Conservation (phyloP, 2,329 filamentous ascomycete genomes). For the Cephalotrichum gorgonifer region DNA sequence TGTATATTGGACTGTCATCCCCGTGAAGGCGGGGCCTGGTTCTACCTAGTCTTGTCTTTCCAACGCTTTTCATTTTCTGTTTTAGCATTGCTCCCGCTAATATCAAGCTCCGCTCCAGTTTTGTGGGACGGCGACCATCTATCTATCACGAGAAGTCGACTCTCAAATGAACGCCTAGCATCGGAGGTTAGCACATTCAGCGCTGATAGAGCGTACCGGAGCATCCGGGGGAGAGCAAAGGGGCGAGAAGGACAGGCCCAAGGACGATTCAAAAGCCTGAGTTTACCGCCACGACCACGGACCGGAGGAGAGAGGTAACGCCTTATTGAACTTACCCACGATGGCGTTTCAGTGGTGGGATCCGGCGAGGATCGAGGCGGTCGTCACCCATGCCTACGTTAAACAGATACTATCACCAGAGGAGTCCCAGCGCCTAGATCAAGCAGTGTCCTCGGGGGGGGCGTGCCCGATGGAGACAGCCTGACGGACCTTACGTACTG, state of each 20-base stretch:
- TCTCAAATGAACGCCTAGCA: too few relatives aligned
- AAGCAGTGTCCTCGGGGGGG: slow-evolving; percentile 46
- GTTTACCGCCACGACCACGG: too few relatives aligned
- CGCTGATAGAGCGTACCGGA: too few relatives aligned
- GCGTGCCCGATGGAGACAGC: slow-evolving; percentile 34
- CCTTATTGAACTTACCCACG: slow-evolving; percentile 1
- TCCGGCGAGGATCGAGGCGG: slow-evolving; percentile 55
- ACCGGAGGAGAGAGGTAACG: background rate
- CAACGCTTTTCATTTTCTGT: too few relatives aligned
- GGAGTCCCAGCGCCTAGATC: slow-evolving; percentile 52
- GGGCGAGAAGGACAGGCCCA: too few relatives aligned
- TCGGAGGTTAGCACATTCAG: too few relatives aligned
- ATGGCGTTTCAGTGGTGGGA: slow-evolving; percentile 56
- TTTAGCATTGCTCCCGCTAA: background rate
- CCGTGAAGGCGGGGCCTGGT: background rate
- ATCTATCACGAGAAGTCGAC: too few relatives aligned
- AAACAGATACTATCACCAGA: slow-evolving; percentile 51
- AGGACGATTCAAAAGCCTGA: too few relatives aligned
- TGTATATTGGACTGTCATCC: background rate
- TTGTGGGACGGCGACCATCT: too few relatives aligned
- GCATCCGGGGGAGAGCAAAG: too few relatives aligned
- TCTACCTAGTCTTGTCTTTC: background rate
- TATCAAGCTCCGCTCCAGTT: too few relatives aligned
- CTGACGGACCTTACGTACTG: slow-evolving; percentile 65
- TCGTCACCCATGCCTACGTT: slow-evolving; percentile 59